Evolutionary conservation across 2,329 filamentous ascomycete species (phyloP).

Genomic region (Dactylellina leptospora): DNA sequence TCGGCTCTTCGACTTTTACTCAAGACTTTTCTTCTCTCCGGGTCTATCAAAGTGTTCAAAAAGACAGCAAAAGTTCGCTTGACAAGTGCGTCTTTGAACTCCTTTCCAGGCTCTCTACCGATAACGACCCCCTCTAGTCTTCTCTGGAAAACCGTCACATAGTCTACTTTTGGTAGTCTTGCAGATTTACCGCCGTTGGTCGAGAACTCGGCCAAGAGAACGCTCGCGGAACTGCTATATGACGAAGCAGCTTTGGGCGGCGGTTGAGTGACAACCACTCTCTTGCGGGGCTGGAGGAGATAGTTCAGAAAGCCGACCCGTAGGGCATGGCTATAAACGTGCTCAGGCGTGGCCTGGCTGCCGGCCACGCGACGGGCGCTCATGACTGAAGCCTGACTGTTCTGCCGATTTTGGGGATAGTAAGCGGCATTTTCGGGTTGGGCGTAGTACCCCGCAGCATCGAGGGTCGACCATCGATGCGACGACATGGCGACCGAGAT

Average conservation of each 20-base stretch:
- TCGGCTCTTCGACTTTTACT: constrained; percentile 94
- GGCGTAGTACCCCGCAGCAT: constrained; percentile 51
- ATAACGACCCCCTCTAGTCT: constrained; percentile 81
- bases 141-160: constrained; percentile 76
- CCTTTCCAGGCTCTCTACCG: constrained; percentile 82
- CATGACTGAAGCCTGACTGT: constrained; percentile 60
- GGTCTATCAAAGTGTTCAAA: constrained; percentile 89
- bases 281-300: constrained; percentile 87
- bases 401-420: constrained; percentile 42
- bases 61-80: constrained; percentile 95
- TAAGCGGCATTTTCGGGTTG: constrained; percentile 46
- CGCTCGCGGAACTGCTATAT: constrained; percentile 76
- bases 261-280: constrained; percentile 77
- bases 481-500: constrained; percentile 51
- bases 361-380: constrained; percentile 61
- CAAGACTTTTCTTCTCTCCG: constrained; percentile 85
- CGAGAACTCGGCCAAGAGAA: constrained; percentile 54
- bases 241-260: constrained; percentile 67
- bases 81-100: constrained; percentile 87
- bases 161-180: constrained; percentile 72
- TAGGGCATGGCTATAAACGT: constrained; percentile 90
- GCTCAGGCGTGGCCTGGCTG: constrained; percentile 65
- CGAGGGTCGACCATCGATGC: constrained; percentile 49
- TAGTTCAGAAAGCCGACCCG: constrained; percentile 91
- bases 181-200: constrained; percentile 76